Percentiles rank a stretch among this genome's conserved stretches.
phyloP scores from a whole-genome alignment of 2,329 filamentous ascomycete species.

The Fusarium nanum region DNA sequence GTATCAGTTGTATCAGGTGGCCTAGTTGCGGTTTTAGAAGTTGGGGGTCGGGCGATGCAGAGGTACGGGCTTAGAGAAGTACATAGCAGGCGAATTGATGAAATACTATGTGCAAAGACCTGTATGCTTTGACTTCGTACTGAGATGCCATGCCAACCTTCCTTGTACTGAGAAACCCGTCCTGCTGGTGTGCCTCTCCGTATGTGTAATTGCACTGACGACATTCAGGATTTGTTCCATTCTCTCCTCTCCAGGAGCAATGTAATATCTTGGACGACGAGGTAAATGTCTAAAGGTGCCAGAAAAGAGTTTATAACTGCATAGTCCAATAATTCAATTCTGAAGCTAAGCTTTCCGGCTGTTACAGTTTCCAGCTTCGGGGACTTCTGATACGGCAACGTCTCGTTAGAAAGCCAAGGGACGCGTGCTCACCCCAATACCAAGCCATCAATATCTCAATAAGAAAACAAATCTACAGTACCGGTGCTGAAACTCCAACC shows the following conservation, averaged over 20 bases:
- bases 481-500: slow-evolving; percentile 31
- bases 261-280: background rate
- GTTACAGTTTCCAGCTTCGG: slow-evolving; percentile 23
- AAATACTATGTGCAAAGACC: slow-evolving; percentile 4
- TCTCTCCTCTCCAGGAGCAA: background rate
- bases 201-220: background rate
- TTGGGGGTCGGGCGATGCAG: slow-evolving; percentile 22
- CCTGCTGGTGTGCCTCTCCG: background rate
- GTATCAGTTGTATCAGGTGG: slow-evolving; percentile 10
- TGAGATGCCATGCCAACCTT: background rate
- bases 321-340: slow-evolving; percentile 15
- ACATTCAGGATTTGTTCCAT: background rate
- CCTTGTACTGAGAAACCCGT: background rate
- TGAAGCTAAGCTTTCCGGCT: slow-evolving; percentile 22
- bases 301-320: background rate
- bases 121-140: background rate
- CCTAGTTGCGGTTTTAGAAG: slow-evolving; percentile 26
- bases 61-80: slow-evolving; percentile 38
- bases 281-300: background rate
- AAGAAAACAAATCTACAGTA: slow-evolving; percentile 30
- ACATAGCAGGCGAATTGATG: slow-evolving; percentile 40
- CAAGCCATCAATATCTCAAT: slow-evolving; percentile 32
- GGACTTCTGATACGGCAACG: slow-evolving; percentile 6
- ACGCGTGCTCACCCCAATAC: slow-evolving; percentile 24
- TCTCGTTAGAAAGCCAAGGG: slow-evolving; percentile 8